Conservation (phyloP, 768 basidiomycete species). For the Mrakia gelida region DNA sequence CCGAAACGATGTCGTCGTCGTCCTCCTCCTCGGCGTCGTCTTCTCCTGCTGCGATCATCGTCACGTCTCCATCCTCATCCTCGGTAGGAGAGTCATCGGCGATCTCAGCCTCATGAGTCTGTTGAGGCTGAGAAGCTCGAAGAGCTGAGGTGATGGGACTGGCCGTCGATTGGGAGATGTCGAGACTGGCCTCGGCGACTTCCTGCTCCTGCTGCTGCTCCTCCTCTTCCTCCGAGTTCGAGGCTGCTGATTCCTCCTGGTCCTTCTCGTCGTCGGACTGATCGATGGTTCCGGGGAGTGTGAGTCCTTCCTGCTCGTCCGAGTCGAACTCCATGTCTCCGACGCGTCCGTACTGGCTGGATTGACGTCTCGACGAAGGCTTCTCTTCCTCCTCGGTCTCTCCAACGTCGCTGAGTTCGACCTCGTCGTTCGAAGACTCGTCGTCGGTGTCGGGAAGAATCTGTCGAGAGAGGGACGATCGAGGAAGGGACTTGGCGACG, state of each 20-base stretch:
- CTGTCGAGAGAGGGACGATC: neutral
- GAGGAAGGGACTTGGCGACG: neutral
- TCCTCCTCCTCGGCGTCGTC: neutral
- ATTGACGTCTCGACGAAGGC: neutral
- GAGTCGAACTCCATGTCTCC: neutral
- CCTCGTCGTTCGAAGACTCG: constrained; percentile 10
- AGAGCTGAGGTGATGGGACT: neutral
- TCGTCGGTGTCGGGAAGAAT: neutral
- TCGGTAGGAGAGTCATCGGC: neutral
- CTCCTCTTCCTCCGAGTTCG: neutral
- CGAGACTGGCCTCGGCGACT: neutral
- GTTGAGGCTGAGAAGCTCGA: neutral
- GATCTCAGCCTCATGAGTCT: neutral
- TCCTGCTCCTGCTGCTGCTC: neutral
- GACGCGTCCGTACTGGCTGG: constrained; percentile 12
- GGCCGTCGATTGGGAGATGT: neutral
- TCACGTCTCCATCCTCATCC: constrained; percentile 8
- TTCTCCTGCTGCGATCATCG: neutral
- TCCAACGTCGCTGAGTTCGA: constrained; percentile 4
- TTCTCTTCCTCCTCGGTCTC: constrained; percentile 12
- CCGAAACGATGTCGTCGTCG: constrained; percentile 16
- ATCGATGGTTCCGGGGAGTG: neutral
- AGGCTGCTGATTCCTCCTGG: neutral
- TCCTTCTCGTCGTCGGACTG: constrained; percentile 8
- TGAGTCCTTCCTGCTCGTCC: constrained; percentile 9